Base-by-base conservation (phyloP, 768 basidiomycete species). In the Auricularia sp. region DNA sequence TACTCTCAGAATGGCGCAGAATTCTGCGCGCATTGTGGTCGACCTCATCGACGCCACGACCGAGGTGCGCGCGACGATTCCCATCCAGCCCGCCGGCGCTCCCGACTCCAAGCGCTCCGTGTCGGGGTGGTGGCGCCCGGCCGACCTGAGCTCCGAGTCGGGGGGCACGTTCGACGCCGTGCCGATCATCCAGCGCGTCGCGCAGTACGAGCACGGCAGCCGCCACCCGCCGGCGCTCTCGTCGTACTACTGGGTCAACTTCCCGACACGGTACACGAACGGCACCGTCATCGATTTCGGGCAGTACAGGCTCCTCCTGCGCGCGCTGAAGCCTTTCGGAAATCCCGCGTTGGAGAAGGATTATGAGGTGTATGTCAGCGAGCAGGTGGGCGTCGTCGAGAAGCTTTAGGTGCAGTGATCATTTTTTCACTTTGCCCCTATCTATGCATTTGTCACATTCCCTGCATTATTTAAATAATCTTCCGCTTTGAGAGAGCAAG, bases 231-330 rank as follows among this genome's bases (percentile, higher is more conserved):
- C 39, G 8, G 39, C 39, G 8, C 39, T 42, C 12, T 0, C 39
- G 39, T 8, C 8, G 8, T 42, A 42, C 39, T 42, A 42, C 39
- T 42, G 39, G 39, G 12, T 42, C 7, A 42, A 42, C 39, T 42
- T 42, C 39, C 39, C 39, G 39, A 14, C 8, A 1, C 39, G 12
- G 12, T 63, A 21, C 44, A 14, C 54, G 1, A 63, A 63, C 33
- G 29, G 44, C 3, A 63, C 62, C 18, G 3, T 53, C 21, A 51
- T 63, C 51, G 18, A 7, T 3, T 29, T 29, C 34, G 62, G 62
- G 12, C 42, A 47, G n/a, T 63, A 63, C 44, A 33, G 51, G 18
- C 6, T 63, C 34, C 51, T 63, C 44, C 33, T 63, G 35, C 62
- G 62, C n/a, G 42, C 62, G 18, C 62, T 63, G 5, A 63, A 63